Conservation (phyloP, 495 filamentous ascomycete species). For the Hypoxylon subgilvum region DNA sequence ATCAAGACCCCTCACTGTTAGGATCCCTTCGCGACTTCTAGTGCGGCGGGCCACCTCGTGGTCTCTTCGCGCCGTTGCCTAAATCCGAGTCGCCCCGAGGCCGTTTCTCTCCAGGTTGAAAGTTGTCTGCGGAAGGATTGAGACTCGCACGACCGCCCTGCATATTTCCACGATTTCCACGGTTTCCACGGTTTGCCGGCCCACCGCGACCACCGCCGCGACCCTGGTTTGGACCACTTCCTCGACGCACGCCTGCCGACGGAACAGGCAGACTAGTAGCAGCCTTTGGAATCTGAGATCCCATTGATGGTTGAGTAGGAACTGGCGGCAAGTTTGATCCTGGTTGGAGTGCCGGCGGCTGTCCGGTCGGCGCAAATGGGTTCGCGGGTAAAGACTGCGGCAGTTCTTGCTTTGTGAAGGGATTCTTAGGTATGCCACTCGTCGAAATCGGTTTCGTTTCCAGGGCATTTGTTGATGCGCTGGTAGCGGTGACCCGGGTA, state of each 20-base stretch:
- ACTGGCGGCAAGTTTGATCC: too few relatives aligned
- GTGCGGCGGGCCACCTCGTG: conserved; percentile 40
- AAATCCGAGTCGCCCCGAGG: conserved; percentile 66
- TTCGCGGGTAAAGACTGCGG: conserved; percentile 22
- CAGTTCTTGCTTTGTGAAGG: conserved; percentile 36
- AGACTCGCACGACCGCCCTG: conserved; percentile 54
- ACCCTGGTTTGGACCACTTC: conserved; percentile 34
- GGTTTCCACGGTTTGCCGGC: conserved; percentile 34
- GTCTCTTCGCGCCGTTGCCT: conserved; percentile 44
- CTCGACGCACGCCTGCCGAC: conserved; percentile 30
- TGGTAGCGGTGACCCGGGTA: conserved; percentile 18
- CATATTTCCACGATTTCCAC: conserved; percentile 41
- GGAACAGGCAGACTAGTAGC: conserved; percentile 38
- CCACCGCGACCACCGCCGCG: conserved; percentile 41
- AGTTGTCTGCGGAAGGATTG: conserved; percentile 59
- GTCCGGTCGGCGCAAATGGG: conserved; percentile 38
- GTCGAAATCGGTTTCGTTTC: conserved; percentile 33
- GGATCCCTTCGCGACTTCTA: background rate
- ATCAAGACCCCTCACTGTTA: too few relatives aligned
- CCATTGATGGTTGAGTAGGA: conserved; percentile 25
- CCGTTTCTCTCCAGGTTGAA: conserved; percentile 71
- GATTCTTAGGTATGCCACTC: conserved; percentile 37
- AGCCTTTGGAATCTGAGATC: conserved; percentile 39
- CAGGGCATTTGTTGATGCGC: conserved; percentile 31
- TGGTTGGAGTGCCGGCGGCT: conserved; percentile 22